Percentiles rank a stretch among this genome's conserved stretches.
phyloP scores from a whole-genome alignment of 768 basidiomycete genomes.

The Kwoniella sp. region DNA sequence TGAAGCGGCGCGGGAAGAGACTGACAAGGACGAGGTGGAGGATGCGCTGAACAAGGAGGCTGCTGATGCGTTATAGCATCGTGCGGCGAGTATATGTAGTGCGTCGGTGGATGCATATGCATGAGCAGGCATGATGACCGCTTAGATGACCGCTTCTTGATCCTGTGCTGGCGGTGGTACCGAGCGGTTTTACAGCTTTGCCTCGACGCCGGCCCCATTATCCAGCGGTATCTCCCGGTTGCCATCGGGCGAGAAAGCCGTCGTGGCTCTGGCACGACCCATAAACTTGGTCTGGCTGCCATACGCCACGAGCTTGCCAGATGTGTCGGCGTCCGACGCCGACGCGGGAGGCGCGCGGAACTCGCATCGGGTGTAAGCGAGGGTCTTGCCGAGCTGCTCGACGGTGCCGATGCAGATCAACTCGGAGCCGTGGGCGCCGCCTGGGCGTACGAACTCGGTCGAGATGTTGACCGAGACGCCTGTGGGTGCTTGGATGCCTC shows the following conservation, averaged over 20 bases:
- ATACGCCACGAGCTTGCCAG: constrained; percentile 37
- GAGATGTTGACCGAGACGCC: constrained; percentile 45
- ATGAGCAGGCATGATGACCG: too few relatives aligned
- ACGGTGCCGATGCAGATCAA: constrained; percentile 38
- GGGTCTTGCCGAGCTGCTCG: constrained; percentile 36
- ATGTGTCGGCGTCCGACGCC: neutral
- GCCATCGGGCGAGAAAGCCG: constrained; percentile 26
- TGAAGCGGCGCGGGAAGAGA: neutral
- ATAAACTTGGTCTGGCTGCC: constrained; percentile 48
- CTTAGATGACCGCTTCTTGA: too few relatives aligned
- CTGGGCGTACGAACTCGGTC: constrained; percentile 47
- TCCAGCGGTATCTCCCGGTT: constrained; percentile 24
- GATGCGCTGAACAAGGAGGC: too few relatives aligned
- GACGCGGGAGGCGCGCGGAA: constrained; percentile 3
- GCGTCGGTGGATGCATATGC: too few relatives aligned
- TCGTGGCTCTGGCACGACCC: constrained; percentile 19
- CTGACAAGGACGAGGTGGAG: neutral
- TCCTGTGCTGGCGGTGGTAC: too few relatives aligned
- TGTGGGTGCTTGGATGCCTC: constrained; percentile 44
- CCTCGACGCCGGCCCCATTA: neutral
- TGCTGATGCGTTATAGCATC: too few relatives aligned
- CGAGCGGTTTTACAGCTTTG: neutral
- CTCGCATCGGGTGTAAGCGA: constrained; percentile 37
- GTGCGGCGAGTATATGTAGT: too few relatives aligned
- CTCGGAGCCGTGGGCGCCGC: constrained; percentile 30